These are phyloP conservation scores for Didymella segeticola DNA, from an alignment of 2,329 filamentous ascomycete species.

Conservation along the genomic window DNA sequence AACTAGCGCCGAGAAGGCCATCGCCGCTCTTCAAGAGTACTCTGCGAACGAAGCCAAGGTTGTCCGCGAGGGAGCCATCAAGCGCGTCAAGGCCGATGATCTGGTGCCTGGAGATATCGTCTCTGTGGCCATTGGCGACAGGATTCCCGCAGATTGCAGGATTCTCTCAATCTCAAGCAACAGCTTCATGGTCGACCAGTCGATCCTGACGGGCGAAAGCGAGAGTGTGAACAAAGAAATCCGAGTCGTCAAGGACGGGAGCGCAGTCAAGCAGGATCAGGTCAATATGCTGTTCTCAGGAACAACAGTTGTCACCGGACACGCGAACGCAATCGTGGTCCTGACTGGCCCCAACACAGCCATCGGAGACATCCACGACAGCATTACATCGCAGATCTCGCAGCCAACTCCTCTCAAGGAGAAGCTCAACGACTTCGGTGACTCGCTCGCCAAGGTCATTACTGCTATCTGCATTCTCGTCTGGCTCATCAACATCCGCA, in stretches of 20 bases:
- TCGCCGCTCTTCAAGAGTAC: conserved; percentile 97
- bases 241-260: conserved; percentile 71
- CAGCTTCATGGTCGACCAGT: conserved; percentile 95
- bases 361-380: conserved; percentile 98
- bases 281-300: conserved; percentile 98
- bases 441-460: conserved; percentile 95
- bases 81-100: conserved; percentile 92
- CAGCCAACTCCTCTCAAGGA: conserved; percentile 97
- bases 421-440: conserved; percentile 98
- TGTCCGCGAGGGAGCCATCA: conserved; percentile 80
- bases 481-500: conserved; percentile 97
- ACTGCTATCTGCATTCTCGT: conserved; percentile 95
- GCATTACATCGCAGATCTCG: conserved; percentile 96
- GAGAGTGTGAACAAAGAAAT: conserved; percentile 93
- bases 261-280: conserved; percentile 96
- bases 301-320: conserved; percentile 93
- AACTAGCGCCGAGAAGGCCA: conserved; percentile 97
- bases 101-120: conserved; percentile 94
- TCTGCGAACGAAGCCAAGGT: conserved; percentile 98
- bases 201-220: conserved; percentile 95
- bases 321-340: conserved; percentile 89
- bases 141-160: conserved; percentile 93
- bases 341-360: conserved; percentile 89
- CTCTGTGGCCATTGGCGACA: conserved; percentile 85
- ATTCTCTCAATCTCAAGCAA: conserved; percentile 92